Evolutionary conservation across 2,329 filamentous ascomycete species (phyloP).

Genomic region (Xylaria polymorpha): DNA sequence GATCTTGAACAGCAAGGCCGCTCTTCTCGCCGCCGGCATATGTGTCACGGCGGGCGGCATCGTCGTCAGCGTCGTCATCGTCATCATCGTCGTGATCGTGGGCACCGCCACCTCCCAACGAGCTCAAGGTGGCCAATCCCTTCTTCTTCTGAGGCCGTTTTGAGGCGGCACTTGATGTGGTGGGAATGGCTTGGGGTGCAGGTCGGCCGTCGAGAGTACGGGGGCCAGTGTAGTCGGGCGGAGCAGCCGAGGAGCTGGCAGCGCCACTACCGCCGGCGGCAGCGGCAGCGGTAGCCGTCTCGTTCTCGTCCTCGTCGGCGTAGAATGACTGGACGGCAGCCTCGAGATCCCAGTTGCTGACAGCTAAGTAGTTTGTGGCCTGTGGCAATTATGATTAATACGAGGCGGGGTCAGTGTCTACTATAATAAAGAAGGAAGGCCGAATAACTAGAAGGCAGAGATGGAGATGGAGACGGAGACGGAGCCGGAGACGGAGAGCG

Average conservation of each 20-base stretch:
- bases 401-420: neutral
- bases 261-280: conserved; percentile 52
- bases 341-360: conserved; percentile 74
- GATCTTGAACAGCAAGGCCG: conserved; percentile 74
- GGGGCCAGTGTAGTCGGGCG: conserved; percentile 66
- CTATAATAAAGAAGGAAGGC: neutral
- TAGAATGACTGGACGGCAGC: conserved; percentile 72
- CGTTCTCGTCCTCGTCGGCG: conserved; percentile 63
- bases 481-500: neutral
- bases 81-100: conserved; percentile 69
- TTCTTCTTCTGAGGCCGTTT: conserved; percentile 65
- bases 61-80: conserved; percentile 60
- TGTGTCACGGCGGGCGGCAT: conserved; percentile 74
- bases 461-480: too few species aligned
- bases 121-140: conserved; percentile 71
- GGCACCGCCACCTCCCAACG: conserved; percentile 61
- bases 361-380: conserved; percentile 74
- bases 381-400: conserved; percentile 49
- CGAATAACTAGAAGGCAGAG: neutral
- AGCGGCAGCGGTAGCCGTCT: conserved; percentile 53
- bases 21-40: conserved; percentile 91
- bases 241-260: conserved; percentile 42
- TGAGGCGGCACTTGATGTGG: conserved; percentile 49
- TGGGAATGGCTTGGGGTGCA: conserved; percentile 57
- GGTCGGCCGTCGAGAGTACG: conserved; percentile 72